Percentiles rank a stretch among this genome's conserved stretches.
These are phyloP conservation scores for Byssoonygena ceratinophila DNA, from an alignment of 2,329 filamentous ascomycete species.

Conservation along the genomic window DNA sequence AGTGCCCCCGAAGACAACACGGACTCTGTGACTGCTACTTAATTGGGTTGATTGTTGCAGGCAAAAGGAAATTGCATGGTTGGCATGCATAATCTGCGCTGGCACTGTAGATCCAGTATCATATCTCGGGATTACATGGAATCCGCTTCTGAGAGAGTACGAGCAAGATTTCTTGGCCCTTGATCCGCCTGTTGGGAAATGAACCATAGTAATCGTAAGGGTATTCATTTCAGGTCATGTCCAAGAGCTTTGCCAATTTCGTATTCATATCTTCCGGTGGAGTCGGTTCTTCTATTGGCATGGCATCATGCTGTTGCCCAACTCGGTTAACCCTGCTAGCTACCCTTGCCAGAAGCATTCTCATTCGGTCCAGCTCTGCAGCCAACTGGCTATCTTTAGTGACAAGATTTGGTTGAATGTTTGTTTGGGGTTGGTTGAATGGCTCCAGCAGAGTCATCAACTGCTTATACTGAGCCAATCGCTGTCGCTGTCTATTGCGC, in stretches of 20 bases:
- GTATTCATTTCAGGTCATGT: slow-evolving; percentile 25
- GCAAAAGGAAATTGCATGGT: neutral
- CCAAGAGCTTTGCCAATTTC: slow-evolving; percentile 31
- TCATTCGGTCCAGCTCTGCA: slow-evolving; percentile 42
- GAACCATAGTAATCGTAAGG: neutral
- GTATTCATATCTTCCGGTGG: slow-evolving; percentile 16
- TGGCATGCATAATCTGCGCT: neutral
- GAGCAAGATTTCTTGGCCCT: neutral
- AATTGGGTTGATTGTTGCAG: neutral
- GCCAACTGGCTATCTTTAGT: slow-evolving; percentile 43
- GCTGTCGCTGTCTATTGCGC: slow-evolving; percentile 38
- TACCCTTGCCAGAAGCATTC: slow-evolving; percentile 38
- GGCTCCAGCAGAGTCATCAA: slow-evolving; percentile 40
- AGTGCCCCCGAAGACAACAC: neutral
- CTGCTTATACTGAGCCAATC: slow-evolving; percentile 39
- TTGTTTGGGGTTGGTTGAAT: slow-evolving; percentile 40
- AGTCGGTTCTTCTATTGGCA: slow-evolving; percentile 5
- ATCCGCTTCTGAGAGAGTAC: neutral
- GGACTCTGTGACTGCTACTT: neutral
- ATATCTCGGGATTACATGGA: neutral
- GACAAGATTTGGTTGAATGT: slow-evolving; percentile 46
- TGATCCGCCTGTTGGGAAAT: neutral
- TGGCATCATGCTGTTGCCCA: slow-evolving; percentile 9
- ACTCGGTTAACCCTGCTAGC: slow-evolving; percentile 29
- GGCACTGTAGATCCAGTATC: neutral